phyloP scores from a whole-genome alignment of 2,329 filamentous ascomycete genomes.

The Fusarium zealandicum region DNA sequence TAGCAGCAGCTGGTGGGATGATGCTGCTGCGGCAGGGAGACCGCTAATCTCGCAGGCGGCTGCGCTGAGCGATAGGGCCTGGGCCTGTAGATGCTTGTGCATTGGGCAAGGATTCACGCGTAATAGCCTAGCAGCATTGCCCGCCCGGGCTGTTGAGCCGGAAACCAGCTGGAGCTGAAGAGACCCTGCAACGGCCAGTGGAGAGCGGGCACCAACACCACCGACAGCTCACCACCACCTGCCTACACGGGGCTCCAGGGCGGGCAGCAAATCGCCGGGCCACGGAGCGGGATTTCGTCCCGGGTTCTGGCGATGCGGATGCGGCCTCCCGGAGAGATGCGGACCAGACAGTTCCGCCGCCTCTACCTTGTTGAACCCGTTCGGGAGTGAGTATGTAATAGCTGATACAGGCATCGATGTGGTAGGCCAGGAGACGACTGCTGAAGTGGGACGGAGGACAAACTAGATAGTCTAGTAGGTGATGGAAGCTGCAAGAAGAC shows the following conservation, averaged over 20 bases:
- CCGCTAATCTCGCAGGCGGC: too few relatives aligned
- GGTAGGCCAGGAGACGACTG: not conserved
- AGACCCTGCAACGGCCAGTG: not conserved
- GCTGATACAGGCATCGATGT: not conserved
- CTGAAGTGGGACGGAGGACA: slow-evolving; percentile 4
- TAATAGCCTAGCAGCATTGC: too few relatives aligned
- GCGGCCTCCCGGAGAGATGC: slow-evolving; percentile 26
- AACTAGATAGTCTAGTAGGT: slow-evolving; percentile 17
- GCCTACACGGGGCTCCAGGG: slow-evolving; percentile 4
- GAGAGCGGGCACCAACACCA: not conserved
- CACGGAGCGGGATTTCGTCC: slow-evolving; percentile 14
- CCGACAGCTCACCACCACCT: not conserved
- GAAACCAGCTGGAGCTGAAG: not conserved
- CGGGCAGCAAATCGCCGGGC: slow-evolving; percentile 9
- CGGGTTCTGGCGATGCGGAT: slow-evolving; percentile 35
- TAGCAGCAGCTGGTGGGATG: slow-evolving; percentile 30
- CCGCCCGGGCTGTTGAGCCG: not conserved
- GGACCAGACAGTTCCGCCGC: slow-evolving; percentile 13
- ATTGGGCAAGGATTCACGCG: not conserved
- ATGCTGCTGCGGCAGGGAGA: slow-evolving; percentile 1
- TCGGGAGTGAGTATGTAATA: not conserved
- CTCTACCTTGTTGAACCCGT: slow-evolving; percentile 16
- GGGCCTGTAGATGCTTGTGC: not conserved
- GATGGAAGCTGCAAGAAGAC: slow-evolving; percentile 16
- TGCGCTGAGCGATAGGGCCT: not conserved